Conservation (phyloP, 2,329 filamentous ascomycete genomes). For the Zasmidium angulare region DNA sequence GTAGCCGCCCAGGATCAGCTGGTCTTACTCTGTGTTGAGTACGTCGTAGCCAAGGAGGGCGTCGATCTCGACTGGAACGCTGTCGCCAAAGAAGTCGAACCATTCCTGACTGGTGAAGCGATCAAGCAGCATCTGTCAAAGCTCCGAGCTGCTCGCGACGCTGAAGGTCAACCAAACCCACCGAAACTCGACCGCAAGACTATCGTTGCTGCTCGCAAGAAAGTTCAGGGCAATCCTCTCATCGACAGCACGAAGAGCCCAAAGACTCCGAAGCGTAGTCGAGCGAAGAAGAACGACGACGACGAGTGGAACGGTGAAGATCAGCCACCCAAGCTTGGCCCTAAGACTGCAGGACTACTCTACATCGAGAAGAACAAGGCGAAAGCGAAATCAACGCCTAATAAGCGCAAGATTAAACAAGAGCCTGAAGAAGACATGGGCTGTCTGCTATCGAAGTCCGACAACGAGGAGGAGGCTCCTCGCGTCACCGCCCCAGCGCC, state of each 20-base stretch:
- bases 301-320: neutral
- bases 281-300: neutral
- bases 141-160: conserved; percentile 21
- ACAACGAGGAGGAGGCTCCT: neutral
- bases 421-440: neutral
- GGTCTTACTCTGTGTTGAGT: conserved; percentile 24
- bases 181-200: conserved; percentile 14
- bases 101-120: conserved; percentile 18
- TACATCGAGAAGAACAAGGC: neutral
- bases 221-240: neutral
- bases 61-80: conserved; percentile 24
- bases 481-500: neutral
- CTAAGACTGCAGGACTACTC: neutral
- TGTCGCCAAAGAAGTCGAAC: conserved; percentile 16
- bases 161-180: conserved; percentile 17
- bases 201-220: neutral
- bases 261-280: neutral
- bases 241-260: neutral
- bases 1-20: conserved; percentile 25
- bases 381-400: neutral
- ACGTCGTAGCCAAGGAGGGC: conserved; percentile 13
- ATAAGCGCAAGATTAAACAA: neutral
- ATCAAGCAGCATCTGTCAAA: conserved; percentile 30
- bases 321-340: neutral
- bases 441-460: neutral